phyloP scores from a whole-genome alignment of 768 basidiomycete genomes.

The Rossbeevera mucosa region DNA sequence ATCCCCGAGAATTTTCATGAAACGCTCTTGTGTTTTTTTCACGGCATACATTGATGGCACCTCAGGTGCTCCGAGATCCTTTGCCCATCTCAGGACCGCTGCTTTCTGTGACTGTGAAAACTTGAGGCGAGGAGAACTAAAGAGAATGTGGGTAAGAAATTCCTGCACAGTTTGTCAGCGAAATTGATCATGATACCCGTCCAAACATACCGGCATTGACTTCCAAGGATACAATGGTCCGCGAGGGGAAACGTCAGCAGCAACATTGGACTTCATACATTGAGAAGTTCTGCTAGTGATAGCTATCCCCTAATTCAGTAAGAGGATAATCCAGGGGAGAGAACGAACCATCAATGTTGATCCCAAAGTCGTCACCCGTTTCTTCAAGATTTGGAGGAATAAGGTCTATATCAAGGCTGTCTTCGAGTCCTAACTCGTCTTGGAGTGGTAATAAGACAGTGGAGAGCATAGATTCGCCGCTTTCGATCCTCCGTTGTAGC shows the following conservation, averaged over 20 bases:
- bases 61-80: constrained; percentile 23
- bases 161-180: constrained; percentile 20
- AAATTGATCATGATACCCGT: background rate
- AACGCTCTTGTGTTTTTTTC: constrained; percentile 14
- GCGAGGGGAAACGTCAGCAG: background rate
- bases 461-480: constrained; percentile 1
- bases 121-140: constrained; percentile 27
- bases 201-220: background rate
- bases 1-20: constrained; percentile 19
- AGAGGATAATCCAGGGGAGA: background rate
- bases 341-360: background rate
- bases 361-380: background rate
- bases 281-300: background rate
- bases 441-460: background rate
- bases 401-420: background rate
- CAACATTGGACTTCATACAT: background rate
- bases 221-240: constrained; percentile 9
- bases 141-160: constrained; percentile 29
- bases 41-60: constrained; percentile 27
- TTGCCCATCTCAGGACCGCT: constrained; percentile 28
- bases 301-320: background rate
- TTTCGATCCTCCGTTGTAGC: constrained; percentile 1
- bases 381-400: background rate
- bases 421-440: constrained; percentile 8
- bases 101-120: constrained; percentile 31